Evolutionary conservation across 495 filamentous ascomycete species (phyloP), one percentile per base, ranked within the genome.

Genomic region (Trypethelium eluteriae): DNA sequence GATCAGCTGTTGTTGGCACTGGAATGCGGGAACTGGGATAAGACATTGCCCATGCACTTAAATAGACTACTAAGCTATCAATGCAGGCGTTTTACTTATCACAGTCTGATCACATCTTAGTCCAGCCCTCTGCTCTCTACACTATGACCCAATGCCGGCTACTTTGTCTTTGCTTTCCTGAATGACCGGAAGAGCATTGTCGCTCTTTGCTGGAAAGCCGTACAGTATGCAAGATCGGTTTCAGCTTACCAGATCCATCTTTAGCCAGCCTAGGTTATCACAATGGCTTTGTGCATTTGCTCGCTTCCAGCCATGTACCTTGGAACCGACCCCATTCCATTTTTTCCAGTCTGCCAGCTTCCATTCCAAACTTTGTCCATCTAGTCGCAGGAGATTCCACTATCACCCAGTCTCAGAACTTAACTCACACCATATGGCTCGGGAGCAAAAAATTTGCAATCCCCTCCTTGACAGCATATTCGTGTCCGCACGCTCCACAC

Each of bases 371-470:
- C 25, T 25, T 25, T 25, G 25, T 25, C 25, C 25, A 25, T 25
- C 25, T 25, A 25, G 25, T 25, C 25, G 25, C 25, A 25, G 25
- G 25, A 25, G 25, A 25, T 25, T 25, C 25, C 25, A 25, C 25
- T 25, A 25, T 25, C 25, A 25, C 25, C 25, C 9, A 46, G 9
- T 46, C 41, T 9, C 16, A 46, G 41, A 7, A 46, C 9, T 46
- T 18, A 11, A 5, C 9, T 73, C 69, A 78, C 53, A 78, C 94
- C 72, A 98, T 77, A 80, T 98, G 94, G 72, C 88, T 93, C 18
- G 94, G 94, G 74, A 98, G 79, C 70, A 98, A 79, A 73, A 98
- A 98, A 75, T 98, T 98, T 57, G 92, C 90, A 72, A 98, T 96
- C 34, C 94, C 95, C 77, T 98, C 92, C 74, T 90, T 89, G 50